Percentiles rank a stretch among this genome's conserved stretches.
phyloP scores from a whole-genome alignment of 768 basidiomycete species.

The Rhodotorula sphaerocarpa region DNA sequence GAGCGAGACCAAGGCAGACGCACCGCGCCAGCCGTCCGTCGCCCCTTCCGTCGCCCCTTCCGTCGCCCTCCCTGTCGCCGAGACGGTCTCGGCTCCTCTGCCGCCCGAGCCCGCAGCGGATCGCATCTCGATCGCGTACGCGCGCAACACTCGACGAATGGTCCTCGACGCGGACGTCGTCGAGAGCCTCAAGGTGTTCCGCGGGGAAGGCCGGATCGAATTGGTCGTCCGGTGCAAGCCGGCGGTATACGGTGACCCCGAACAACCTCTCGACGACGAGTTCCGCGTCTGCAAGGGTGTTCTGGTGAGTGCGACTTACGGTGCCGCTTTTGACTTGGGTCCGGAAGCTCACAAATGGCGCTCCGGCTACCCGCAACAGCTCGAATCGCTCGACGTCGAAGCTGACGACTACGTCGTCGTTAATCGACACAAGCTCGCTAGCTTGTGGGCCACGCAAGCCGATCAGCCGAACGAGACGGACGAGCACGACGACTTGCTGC shows the following conservation, averaged over 20 bases:
- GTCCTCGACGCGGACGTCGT: conserved; percentile 84
- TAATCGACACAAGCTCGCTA: conserved; percentile 34
- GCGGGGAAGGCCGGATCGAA: conserved; percentile 78
- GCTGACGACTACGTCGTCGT: conserved; percentile 42
- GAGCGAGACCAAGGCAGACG: neutral
- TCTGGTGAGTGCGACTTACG: conserved; percentile 59
- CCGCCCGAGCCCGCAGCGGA: conserved; percentile 38
- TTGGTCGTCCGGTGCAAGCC: conserved; percentile 51
- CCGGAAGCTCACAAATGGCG: no score
- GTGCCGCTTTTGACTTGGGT: no score
- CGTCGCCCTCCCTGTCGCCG: neutral
- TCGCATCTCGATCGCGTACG: conserved; percentile 84
- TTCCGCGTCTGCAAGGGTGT: conserved; percentile 56
- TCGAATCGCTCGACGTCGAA: conserved; percentile 41
- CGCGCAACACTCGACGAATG: conserved; percentile 73
- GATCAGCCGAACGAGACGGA: neutral
- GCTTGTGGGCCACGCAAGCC: conserved; percentile 13
- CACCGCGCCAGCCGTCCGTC: neutral
- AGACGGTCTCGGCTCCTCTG: neutral
- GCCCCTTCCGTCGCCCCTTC: neutral
- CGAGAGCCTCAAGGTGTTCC: conserved; percentile 66
- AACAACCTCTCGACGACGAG: conserved; percentile 13
- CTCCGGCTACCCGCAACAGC: conserved; percentile 25
- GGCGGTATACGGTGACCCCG: conserved; percentile 11
- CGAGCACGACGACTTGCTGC: conserved; percentile 16